Percentiles rank a stretch among this genome's conserved stretches.
Evolutionary conservation across 495 filamentous ascomycete genomes (phyloP).

Genomic region (Aspergillus diversus): DNA sequence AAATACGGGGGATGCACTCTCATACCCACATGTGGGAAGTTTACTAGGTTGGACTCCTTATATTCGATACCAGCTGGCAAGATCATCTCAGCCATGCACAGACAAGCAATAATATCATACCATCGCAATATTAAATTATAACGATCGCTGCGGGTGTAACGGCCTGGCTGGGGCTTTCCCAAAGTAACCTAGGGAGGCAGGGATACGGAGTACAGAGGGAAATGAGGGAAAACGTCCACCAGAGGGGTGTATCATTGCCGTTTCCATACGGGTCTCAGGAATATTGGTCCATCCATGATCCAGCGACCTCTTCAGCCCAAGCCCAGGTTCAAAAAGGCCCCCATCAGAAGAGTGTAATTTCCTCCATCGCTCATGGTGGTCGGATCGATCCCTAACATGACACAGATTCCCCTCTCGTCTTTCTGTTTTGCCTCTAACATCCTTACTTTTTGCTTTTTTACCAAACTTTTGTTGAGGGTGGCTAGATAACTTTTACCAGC

Average conservation of each 20-base stretch:
- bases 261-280: slow-evolving; percentile 18
- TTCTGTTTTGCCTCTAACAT: slow-evolving; percentile 1
- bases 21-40: background rate
- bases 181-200: background rate
- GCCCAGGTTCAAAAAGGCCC: slow-evolving; percentile 6
- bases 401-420: slow-evolving; percentile 14
- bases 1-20: background rate
- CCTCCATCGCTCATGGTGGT: slow-evolving; percentile 12
- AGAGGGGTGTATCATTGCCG: slow-evolving; percentile 5
- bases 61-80: background rate
- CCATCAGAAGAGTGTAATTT: slow-evolving; percentile 14
- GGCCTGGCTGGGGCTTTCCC: background rate
- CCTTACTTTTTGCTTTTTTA: slow-evolving; percentile 7
- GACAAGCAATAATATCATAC: background rate
- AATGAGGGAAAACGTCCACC: background rate
- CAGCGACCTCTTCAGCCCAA: slow-evolving; percentile 3
- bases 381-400: slow-evolving; percentile 16
- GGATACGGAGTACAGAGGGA: background rate
- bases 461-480: slow-evolving; percentile 6
- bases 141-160: background rate
- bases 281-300: slow-evolving; percentile 11
- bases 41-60: background rate
- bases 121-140: background rate
- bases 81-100: background rate
- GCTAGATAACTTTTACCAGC: slow-evolving; percentile 17